Conservation (phyloP, 495 filamentous ascomycete genomes). For the Penicillium salamii region DNA sequence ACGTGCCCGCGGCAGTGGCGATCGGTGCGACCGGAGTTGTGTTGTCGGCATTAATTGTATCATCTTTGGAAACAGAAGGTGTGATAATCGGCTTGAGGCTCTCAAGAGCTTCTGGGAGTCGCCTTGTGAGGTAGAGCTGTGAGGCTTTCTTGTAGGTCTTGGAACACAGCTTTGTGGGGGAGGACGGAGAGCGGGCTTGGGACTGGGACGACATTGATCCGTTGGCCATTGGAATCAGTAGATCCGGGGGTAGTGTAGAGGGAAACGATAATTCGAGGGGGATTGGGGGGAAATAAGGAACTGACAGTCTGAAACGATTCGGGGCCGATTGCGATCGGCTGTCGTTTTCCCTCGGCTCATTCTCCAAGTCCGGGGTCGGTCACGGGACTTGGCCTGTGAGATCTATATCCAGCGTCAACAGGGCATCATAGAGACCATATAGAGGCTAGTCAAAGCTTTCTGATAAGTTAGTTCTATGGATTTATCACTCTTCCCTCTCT, state of each 20-base stretch:
- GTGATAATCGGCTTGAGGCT: conserved; percentile 77
- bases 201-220: conserved; percentile 38
- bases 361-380: conserved; percentile 29
- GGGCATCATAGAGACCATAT: too few species aligned
- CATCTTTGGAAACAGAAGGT: conserved; percentile 26
- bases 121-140: conserved; percentile 87
- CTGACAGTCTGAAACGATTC: conserved; percentile 18
- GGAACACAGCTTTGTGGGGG: conserved; percentile 61
- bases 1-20: conserved; percentile 66
- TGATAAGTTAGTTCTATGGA: too few species aligned
- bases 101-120: conserved; percentile 82
- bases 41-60: conserved; percentile 36
- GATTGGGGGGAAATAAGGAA: conserved; percentile 4
- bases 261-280: too few species aligned
- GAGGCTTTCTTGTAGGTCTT: conserved; percentile 80
- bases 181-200: conserved; percentile 48
- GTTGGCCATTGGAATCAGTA: conserved; percentile 33
- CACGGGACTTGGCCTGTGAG: conserved; percentile 23
- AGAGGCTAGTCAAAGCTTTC: too few species aligned
- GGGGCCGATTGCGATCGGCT: conserved; percentile 22
- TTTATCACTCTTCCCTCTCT: too few species aligned
- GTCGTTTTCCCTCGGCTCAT: conserved; percentile 34
- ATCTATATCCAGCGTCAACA: background rate
- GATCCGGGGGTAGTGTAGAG: conserved; percentile 1
- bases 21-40: conserved; percentile 59